phyloP scores from a whole-genome alignment of 441 rosid species.

The Sinapis alba region DNA sequence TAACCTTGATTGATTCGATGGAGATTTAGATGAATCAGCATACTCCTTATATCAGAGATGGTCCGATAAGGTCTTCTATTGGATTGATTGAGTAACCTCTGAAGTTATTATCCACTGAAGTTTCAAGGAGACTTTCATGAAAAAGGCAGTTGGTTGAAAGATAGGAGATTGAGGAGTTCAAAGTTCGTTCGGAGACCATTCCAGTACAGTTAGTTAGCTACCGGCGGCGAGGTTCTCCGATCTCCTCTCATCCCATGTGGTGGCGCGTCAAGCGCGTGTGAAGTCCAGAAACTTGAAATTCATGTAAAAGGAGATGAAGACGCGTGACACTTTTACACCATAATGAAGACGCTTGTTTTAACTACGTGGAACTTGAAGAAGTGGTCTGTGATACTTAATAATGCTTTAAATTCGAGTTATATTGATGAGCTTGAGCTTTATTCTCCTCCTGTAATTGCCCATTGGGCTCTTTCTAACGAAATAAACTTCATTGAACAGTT shows the following conservation, averaged over 20 bases:
- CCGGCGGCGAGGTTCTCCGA: background rate
- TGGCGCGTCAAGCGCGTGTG: background rate
- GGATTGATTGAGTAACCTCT: background rate
- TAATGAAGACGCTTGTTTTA: no score
- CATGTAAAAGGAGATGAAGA: no score
- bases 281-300: no score
- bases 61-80: background rate
- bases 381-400: no score
- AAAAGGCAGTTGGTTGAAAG: background rate
- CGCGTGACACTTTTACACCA: no score
- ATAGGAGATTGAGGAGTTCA: background rate
- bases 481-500: no score
- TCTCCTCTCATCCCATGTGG: background rate
- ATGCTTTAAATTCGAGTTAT: no score
- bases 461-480: no score
- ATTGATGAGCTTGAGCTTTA: no score
- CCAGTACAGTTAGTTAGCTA: no score
- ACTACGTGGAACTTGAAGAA: no score
- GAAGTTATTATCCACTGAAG: background rate
- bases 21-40: background rate
- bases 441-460: no score
- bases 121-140: background rate
- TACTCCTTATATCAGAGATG: background rate
- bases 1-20: background rate
- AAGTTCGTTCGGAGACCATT: background rate